Evolutionary conservation across 257 asterid species (phyloP).

Genomic region (Lycium barbarum): DNA sequence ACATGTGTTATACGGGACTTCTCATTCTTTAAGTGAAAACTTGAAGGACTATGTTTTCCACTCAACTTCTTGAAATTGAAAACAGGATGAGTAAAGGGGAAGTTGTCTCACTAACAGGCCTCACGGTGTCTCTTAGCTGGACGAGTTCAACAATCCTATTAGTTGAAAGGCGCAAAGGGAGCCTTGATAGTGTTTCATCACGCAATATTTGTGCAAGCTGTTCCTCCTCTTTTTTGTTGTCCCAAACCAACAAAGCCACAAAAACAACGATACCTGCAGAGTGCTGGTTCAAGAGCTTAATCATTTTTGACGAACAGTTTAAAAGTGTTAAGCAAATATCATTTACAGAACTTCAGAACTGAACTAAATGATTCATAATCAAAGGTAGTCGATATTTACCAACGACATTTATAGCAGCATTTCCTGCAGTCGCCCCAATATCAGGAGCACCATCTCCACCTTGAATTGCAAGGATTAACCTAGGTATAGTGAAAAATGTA

Average conservation of each 20-base stretch:
- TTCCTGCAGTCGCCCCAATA: conserved; percentile 65
- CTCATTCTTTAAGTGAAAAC: background rate
- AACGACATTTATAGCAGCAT: conserved; percentile 78
- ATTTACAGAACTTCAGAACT: background rate
- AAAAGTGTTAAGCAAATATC: background rate
- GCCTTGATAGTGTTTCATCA: conserved; percentile 87
- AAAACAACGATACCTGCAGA: conserved; percentile 82
- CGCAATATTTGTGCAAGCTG: conserved; percentile 85
- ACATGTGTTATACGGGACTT: background rate
- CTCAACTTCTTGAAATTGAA: conserved; percentile 27
- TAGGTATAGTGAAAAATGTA: conserved; percentile 70
- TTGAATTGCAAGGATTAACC: conserved; percentile 64
- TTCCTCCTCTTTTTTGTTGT: conserved; percentile 97
- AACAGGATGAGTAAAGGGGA: conserved; percentile 29
- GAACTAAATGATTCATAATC: background rate
- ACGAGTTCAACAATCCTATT: conserved; percentile 93
- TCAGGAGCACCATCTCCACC: conserved; percentile 91
- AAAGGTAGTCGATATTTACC: conserved; percentile 52
- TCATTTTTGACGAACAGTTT: conserved; percentile 41
- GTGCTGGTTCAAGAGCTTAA: conserved; percentile 67
- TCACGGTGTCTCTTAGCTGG: conserved; percentile 87
- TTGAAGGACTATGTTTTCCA: background rate
- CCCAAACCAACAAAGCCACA: conserved; percentile 85
- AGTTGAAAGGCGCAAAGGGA: conserved; percentile 94
- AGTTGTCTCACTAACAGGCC: conserved; percentile 80